These are phyloP conservation scores for Daldinia vernicosa DNA, from an alignment of 495 filamentous ascomycete species.

Conservation along the genomic window DNA sequence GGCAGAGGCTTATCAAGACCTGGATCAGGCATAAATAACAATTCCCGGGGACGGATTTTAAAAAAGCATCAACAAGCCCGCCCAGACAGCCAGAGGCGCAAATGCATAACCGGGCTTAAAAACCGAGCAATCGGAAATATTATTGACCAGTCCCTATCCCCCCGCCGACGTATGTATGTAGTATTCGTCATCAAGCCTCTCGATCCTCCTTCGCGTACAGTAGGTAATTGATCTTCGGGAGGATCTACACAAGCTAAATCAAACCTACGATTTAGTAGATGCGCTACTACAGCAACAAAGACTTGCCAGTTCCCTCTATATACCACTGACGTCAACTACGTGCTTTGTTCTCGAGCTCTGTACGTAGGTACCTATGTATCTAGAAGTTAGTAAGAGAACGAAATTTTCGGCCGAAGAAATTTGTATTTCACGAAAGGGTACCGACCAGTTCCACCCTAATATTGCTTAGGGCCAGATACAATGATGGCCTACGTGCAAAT, in stretches of 20 bases:
- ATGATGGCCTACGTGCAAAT: no score
- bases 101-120: slow-evolving; percentile 2
- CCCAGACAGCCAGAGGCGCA: slow-evolving; percentile 1
- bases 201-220: slow-evolving; percentile 15
- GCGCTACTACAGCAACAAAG: slow-evolving; percentile 13
- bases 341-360: neutral
- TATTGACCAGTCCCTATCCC: neutral
- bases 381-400: neutral
- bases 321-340: slow-evolving; percentile 26
- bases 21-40: slow-evolving; percentile 1
- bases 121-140: slow-evolving; percentile 26
- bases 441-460: neutral
- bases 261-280: slow-evolving; percentile 16
- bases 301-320: slow-evolving; percentile 9
- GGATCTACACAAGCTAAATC: slow-evolving; percentile 37
- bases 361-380: neutral
- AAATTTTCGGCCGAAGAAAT: neutral
- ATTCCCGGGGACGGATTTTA: neutral
- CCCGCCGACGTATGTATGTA: slow-evolving; percentile 4
- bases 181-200: slow-evolving; percentile 27
- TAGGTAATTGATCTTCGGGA: slow-evolving; percentile 23
- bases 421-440: neutral
- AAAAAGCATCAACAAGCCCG: slow-evolving; percentile 6
- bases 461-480: no score
- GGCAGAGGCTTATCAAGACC: neutral